Conservation (phyloP, 2,329 filamentous ascomycete genomes). For the Phialemonium atrogriseum region DNA sequence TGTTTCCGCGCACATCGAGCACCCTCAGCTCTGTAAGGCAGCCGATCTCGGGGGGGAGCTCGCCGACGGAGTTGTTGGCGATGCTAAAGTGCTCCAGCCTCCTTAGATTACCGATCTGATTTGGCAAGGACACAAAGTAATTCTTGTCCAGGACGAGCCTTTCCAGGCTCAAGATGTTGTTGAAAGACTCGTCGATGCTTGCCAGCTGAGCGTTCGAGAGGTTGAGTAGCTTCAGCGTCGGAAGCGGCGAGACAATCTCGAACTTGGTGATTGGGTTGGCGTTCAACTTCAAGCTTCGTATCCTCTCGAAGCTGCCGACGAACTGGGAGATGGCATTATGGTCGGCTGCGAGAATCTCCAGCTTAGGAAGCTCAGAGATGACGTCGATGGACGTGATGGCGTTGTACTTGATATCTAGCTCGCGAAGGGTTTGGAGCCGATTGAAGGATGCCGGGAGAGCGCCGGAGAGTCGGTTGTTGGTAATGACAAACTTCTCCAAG, state of each 20-base stretch:
- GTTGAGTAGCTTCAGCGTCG: slow-evolving; percentile 78
- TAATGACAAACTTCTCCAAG: slow-evolving; percentile 85
- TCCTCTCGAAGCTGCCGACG: slow-evolving; percentile 75
- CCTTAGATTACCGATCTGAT: slow-evolving; percentile 73
- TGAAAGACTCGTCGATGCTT: slow-evolving; percentile 81
- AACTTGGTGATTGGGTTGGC: slow-evolving; percentile 95
- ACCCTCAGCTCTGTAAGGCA: slow-evolving; percentile 76
- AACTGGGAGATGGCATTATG: slow-evolving; percentile 92
- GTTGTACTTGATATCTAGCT: slow-evolving; percentile 94
- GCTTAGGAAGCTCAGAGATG: slow-evolving; percentile 71
- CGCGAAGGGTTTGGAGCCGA: slow-evolving; percentile 69
- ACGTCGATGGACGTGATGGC: slow-evolving; percentile 80
- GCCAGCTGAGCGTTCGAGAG: slow-evolving; percentile 86
- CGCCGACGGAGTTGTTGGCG: slow-evolving; percentile 79
- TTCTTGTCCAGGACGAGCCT: slow-evolving; percentile 90
- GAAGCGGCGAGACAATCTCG: slow-evolving; percentile 67
- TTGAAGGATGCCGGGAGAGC: slow-evolving; percentile 66
- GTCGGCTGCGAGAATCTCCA: slow-evolving; percentile 83
- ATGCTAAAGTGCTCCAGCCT: slow-evolving; percentile 89
- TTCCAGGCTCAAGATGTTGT: slow-evolving; percentile 77
- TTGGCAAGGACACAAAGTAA: slow-evolving; percentile 84
- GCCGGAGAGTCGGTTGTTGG: slow-evolving; percentile 81
- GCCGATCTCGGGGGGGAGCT: slow-evolving; percentile 80
- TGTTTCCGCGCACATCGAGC: slow-evolving; percentile 88
- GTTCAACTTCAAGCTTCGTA: slow-evolving; percentile 81